A percentile compares a stretch with the other conserved stretches of the same genome.
These are phyloP conservation scores for Iodosphaeria phyllophila DNA, from an alignment of 2,329 filamentous ascomycete genomes.

Conservation along the genomic window DNA sequence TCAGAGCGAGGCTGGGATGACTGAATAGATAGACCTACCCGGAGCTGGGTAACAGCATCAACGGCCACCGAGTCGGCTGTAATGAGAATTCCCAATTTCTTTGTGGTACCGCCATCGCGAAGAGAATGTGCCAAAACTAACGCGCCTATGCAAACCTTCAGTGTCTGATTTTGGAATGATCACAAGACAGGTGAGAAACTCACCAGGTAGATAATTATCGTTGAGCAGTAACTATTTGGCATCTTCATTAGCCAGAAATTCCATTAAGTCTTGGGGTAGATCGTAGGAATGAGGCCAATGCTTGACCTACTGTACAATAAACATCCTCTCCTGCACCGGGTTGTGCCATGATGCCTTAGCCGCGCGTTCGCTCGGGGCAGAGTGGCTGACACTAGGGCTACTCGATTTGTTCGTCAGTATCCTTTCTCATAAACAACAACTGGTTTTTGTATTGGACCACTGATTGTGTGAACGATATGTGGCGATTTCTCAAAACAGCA, in stretches of 20 bases:
- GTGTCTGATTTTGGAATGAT: slow-evolving; percentile 4
- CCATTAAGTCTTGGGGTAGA: neutral
- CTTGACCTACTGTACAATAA: too few species aligned
- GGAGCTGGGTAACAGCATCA: slow-evolving; percentile 60
- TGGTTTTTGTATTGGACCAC: too few species aligned
- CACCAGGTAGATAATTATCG: slow-evolving; percentile 86
- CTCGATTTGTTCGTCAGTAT: too few species aligned
- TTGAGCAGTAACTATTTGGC: slow-evolving; percentile 63
- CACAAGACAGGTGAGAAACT: slow-evolving; percentile 9
- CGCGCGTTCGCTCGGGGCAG: too few species aligned
- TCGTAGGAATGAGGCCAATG: neutral
- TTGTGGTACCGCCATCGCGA: slow-evolving; percentile 71
- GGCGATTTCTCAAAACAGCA: too few species aligned
- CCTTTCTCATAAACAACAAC: too few species aligned
- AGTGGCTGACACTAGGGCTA: too few species aligned
- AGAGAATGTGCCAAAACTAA: slow-evolving; percentile 88
- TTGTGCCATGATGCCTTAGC: too few species aligned
- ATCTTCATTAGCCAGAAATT: slow-evolving; percentile 8
- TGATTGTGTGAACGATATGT: too few species aligned
- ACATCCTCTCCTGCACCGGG: too few species aligned
- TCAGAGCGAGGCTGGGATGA: neutral
- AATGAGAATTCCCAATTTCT: slow-evolving; percentile 71
- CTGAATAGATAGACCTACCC: slow-evolving; percentile 27
- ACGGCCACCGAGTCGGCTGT: slow-evolving; percentile 62
- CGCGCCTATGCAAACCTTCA: slow-evolving; percentile 40